Evolutionary conservation across 257 asterid genomes (phyloP).

Genomic region (Solanum pennellii): DNA sequence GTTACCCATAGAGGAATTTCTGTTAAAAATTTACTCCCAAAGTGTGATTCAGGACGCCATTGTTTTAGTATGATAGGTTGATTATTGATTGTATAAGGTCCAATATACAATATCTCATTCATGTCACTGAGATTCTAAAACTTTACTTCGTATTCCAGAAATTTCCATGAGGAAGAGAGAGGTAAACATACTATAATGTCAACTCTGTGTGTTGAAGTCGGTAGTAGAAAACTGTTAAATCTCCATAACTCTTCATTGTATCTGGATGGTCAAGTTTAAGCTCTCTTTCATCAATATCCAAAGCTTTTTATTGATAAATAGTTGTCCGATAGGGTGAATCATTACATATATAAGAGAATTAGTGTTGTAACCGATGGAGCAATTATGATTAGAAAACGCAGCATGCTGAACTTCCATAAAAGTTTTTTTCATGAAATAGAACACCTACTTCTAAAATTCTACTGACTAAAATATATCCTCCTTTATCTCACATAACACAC

Average conservation of each 20-base stretch:
- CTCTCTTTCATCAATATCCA: constrained; percentile 94
- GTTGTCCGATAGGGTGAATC: constrained; percentile 47
- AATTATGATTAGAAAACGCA: neutral
- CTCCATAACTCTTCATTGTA: constrained; percentile 40
- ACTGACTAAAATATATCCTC: neutral
- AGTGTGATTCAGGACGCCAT: too few species aligned
- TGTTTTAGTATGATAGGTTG: too few species aligned
- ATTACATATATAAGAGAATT: neutral
- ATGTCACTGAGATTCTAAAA: too few species aligned
- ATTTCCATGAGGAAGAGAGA: neutral
- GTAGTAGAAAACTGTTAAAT: constrained; percentile 87
- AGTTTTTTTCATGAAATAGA: neutral
- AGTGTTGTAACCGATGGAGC: neutral
- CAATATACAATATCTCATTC: too few species aligned
- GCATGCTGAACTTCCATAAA: neutral
- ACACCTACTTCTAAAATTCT: neutral
- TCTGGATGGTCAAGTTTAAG: constrained; percentile 26
- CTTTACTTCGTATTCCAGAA: neutral
- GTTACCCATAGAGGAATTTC: neutral
- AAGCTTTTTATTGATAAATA: constrained; percentile 90
- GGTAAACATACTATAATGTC: constrained; percentile 70
- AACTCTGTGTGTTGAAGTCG: constrained; percentile 98
- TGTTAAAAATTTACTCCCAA: too few species aligned
- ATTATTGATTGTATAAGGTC: too few species aligned
- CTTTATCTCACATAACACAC: neutral